Evolutionary conservation across 1,284 basidiomycete species (phyloP).

Genomic region (Xanthoconium separans): DNA sequence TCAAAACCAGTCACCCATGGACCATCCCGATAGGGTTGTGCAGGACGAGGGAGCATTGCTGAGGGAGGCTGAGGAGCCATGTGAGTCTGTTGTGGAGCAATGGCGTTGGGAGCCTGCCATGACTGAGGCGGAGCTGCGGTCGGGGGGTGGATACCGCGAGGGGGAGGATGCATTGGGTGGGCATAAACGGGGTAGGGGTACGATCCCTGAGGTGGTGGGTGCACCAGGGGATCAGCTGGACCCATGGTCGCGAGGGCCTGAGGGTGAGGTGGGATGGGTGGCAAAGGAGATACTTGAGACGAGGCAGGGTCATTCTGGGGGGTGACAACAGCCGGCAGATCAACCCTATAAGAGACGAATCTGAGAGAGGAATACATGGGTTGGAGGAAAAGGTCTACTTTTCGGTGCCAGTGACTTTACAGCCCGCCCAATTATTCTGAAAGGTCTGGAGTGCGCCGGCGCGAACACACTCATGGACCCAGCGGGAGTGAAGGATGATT

Average conservation of each 20-base stretch:
- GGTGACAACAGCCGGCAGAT: slow-evolving; percentile 34
- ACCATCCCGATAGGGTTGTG: slow-evolving; percentile 47
- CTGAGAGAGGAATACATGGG: slow-evolving; percentile 8
- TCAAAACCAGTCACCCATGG: slow-evolving; percentile 48
- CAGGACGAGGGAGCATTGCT: slow-evolving; percentile 48
- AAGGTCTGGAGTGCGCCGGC: slow-evolving; percentile 67
- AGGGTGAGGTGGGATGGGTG: slow-evolving; percentile 33
- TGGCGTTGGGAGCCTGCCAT: slow-evolving; percentile 59
- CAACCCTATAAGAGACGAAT: slow-evolving; percentile 23
- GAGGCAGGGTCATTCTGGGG: slow-evolving; percentile 32
- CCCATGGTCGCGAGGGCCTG: slow-evolving; percentile 29
- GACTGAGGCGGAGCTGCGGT: slow-evolving; percentile 51
- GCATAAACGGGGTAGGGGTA: slow-evolving; percentile 51
- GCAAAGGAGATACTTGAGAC: slow-evolving; percentile 27
- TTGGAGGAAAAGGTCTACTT: slow-evolving; percentile 41
- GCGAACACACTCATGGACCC: slow-evolving; percentile 74
- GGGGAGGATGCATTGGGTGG: slow-evolving; percentile 39
- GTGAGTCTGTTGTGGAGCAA: slow-evolving; percentile 66
- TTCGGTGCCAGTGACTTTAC: slow-evolving; percentile 75
- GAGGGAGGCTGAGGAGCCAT: slow-evolving; percentile 42
- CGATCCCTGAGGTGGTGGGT: slow-evolving; percentile 33
- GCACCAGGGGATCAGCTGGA: slow-evolving; percentile 32
- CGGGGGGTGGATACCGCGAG: slow-evolving; percentile 46
- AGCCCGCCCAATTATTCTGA: slow-evolving; percentile 71
- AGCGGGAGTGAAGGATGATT: slow-evolving; percentile 65